A percentile compares a stretch with the other conserved stretches of the same genome.
phyloP scores from a whole-genome alignment of 257 asterid species.

The Solanum tarijense region DNA sequence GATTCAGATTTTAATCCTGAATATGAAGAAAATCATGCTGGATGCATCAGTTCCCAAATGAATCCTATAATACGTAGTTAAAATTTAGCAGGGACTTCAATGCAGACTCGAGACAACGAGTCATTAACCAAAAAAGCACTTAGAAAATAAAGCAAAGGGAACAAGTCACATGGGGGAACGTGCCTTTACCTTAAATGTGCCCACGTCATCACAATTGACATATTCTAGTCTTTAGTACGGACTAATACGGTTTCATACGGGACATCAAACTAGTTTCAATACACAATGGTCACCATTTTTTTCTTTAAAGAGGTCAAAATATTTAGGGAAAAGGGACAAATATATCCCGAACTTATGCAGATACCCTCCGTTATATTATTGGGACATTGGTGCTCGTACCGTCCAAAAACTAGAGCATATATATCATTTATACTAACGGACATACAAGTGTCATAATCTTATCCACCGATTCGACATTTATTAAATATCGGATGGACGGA shows the following conservation, averaged over 20 bases:
- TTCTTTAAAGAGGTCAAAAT: background rate
- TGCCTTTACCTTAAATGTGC: background rate
- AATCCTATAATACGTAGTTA: fast-evolving
- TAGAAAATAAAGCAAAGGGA: background rate
- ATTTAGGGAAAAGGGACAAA: no score
- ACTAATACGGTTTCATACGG: conserved; percentile 8
- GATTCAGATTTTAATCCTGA: fast-evolving
- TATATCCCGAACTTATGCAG: no score
- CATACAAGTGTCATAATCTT: no score
- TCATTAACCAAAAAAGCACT: no score
- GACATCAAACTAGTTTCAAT: background rate
- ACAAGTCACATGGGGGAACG: conserved; percentile 22
- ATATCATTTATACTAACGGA: no score
- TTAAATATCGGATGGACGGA: no score
- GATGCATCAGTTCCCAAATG: fast-evolving
- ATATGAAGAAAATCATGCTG: no score
- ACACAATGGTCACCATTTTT: background rate
- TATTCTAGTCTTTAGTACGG: conserved; percentile 1
- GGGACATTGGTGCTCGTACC: fast-evolving
- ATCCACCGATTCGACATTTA: no score
- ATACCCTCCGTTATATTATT: no score
- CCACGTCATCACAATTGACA: background rate
- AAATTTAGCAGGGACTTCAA: no score
- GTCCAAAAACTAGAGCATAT: no score
- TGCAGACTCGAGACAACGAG: no score